Evolutionary conservation across 2,329 filamentous ascomycete species (phyloP).

Genomic region (Elsinoe ampelina): DNA sequence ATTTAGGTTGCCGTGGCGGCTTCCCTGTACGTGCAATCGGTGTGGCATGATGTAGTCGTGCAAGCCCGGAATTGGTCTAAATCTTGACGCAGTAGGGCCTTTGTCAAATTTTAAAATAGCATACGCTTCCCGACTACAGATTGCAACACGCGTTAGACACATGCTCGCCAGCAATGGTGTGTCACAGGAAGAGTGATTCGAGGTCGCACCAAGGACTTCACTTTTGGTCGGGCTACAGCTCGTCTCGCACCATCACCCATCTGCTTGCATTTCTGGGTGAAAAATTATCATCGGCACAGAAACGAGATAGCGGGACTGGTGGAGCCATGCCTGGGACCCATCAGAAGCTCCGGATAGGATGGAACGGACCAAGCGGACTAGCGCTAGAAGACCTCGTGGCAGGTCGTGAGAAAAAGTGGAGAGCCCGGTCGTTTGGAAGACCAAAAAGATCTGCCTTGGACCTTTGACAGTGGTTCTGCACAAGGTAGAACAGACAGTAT

Average conservation of each 20-base stretch:
- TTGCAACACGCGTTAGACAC: background rate
- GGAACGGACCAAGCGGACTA: constrained; percentile 6
- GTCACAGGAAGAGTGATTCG: background rate
- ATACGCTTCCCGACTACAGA: background rate
- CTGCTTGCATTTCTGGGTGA: background rate
- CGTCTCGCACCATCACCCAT: background rate
- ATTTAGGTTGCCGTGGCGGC: too few species aligned
- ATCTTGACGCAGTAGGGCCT: background rate
- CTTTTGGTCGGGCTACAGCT: too few species aligned
- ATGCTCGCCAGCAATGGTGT: background rate
- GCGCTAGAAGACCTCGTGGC: constrained; percentile 12
- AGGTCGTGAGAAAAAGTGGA: constrained; percentile 11
- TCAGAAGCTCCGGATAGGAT: background rate
- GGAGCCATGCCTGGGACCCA: background rate
- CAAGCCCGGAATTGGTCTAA: background rate
- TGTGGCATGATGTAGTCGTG: background rate
- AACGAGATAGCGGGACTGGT: background rate
- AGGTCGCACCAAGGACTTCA: too few species aligned
- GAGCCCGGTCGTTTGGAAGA: constrained; percentile 8
- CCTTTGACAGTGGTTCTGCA: too few species aligned
- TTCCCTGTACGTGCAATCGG: too few species aligned
- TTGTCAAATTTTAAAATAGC: background rate
- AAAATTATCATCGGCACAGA: constrained; percentile 9
- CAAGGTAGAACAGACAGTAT: too few species aligned
- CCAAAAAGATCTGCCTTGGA: constrained; percentile 3